Evolutionary conservation across 345 rosid genomes (phyloP).

Genomic region (Anastatica hierochuntica): DNA sequence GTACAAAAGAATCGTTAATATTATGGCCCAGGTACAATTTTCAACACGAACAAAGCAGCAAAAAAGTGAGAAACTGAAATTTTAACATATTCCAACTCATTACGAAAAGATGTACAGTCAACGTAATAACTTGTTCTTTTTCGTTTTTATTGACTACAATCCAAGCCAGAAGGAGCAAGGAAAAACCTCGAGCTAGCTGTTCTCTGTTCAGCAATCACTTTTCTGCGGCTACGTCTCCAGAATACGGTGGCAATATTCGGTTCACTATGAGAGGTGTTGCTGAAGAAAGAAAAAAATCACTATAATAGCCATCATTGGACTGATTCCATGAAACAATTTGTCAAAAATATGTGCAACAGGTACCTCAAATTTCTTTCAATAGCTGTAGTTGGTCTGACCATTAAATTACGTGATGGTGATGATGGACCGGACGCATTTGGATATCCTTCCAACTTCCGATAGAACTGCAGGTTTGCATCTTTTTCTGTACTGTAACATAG

Average conservation of each 20-base stretch:
- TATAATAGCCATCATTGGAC: conserved; percentile 1
- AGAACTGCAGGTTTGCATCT: conserved; percentile 62
- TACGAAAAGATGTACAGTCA: too few relatives aligned
- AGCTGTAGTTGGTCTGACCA: conserved; percentile 44
- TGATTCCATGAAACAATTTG: conserved; percentile 6
- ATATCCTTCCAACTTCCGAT: conserved; percentile 53
- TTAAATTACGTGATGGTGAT: conserved; percentile 54
- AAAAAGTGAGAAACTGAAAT: background rate
- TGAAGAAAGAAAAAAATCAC: conserved; percentile 12
- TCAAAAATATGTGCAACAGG: background rate
- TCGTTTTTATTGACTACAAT: background rate
- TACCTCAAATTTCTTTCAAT: conserved; percentile 68
- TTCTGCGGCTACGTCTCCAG: conserved; percentile 87
- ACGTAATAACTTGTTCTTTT: background rate
- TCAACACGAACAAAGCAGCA: background rate
- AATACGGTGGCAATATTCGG: conserved; percentile 79
- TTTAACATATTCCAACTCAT: background rate
- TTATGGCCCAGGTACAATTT: background rate
- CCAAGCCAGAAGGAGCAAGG: conserved; percentile 18
- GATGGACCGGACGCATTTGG: conserved; percentile 56
- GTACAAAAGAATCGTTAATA: background rate
- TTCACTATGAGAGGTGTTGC: conserved; percentile 78
- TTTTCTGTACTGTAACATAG: conserved; percentile 61
- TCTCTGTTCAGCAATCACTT: conserved; percentile 88
- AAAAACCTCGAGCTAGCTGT: conserved; percentile 94